Evolutionary conservation across 345 rosid species (phyloP).

Genomic region (Passiflora organensis): DNA sequence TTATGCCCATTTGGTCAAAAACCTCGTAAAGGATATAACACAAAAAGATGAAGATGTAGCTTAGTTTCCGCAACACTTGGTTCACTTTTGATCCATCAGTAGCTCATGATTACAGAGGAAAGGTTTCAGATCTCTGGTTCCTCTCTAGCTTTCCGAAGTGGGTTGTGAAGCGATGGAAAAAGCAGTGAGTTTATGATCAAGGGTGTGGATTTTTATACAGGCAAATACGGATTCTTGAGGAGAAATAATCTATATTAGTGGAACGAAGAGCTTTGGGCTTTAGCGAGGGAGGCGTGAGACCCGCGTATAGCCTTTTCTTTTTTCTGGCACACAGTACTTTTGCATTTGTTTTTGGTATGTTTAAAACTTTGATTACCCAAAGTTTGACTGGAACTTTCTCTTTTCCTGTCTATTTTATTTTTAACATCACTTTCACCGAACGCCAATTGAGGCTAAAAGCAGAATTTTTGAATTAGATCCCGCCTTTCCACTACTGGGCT

Average conservation of each 20-base stretch:
- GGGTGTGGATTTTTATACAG: neutral
- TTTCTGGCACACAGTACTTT: slow-evolving; percentile 8
- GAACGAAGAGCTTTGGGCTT: neutral
- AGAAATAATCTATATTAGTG: neutral
- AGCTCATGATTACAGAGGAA: slow-evolving; percentile 1
- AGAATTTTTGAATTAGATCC: slow-evolving; percentile 23
- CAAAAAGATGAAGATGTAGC: neutral
- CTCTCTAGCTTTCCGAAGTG: neutral
- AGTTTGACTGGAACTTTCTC: slow-evolving; percentile 30
- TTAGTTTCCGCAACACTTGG: neutral
- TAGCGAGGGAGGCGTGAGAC: neutral
- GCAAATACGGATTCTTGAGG: neutral
- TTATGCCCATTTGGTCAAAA: slow-evolving; percentile 20
- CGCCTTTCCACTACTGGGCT: slow-evolving; percentile 2
- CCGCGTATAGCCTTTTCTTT: neutral
- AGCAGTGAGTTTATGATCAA: neutral
- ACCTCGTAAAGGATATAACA: too few species aligned
- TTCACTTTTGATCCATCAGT: slow-evolving; percentile 1
- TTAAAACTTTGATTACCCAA: slow-evolving; percentile 24
- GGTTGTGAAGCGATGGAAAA: neutral
- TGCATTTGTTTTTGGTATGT: slow-evolving; percentile 5
- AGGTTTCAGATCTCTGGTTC: neutral
- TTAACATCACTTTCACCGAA: slow-evolving; percentile 13
- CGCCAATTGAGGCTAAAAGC: slow-evolving; percentile 30
- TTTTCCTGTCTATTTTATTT: neutral